Percentiles rank a stretch among this genome's conserved stretches.
Evolutionary conservation across 192 early-diverging fungal genomes (phyloP).

Genomic region (Spizellomyces punctatus): DNA sequence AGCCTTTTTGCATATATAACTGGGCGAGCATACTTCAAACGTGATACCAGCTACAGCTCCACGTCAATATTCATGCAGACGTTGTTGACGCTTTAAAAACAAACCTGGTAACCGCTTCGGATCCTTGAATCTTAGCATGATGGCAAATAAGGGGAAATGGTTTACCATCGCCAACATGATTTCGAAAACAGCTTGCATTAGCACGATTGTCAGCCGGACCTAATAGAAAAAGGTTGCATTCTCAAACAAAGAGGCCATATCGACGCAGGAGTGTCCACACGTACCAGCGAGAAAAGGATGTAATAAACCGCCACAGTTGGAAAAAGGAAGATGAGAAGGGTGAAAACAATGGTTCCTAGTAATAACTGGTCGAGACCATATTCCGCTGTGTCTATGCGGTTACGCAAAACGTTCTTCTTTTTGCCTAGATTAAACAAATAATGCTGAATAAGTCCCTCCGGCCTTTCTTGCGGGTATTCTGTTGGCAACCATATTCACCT

Average conservation of each 20-base stretch:
- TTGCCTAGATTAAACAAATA: conserved; percentile 57
- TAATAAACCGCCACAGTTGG: conserved; percentile 96
- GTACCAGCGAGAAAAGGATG: conserved; percentile 81
- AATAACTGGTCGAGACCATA: conserved; percentile 95
- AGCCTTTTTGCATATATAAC: too few species aligned
- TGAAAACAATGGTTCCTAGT: conserved; percentile 92
- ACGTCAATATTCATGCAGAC: too few species aligned
- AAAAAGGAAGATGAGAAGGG: conserved; percentile 89
- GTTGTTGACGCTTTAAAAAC: too few species aligned
- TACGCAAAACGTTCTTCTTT: conserved; percentile 83
- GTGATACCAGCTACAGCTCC: too few species aligned
- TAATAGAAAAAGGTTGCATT: conserved; percentile 24
- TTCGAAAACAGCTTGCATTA: conserved; percentile 80
- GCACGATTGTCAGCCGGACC: conserved; percentile 79
- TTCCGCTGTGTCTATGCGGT: conserved; percentile 90
- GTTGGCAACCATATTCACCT: conserved; percentile 26
- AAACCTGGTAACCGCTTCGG: conserved; percentile 81
- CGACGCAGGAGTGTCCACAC: conserved; percentile 6
- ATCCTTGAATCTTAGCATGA: conserved; percentile 87
- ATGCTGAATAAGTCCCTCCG: neutral
- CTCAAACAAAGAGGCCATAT: neutral
- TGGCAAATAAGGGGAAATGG: conserved; percentile 94
- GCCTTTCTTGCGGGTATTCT: conserved; percentile 3
- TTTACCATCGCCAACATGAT: conserved; percentile 87
- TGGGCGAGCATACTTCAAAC: too few species aligned